A percentile compares a stretch with the other conserved stretches of the same genome.
phyloP scores from a whole-genome alignment of 352 stramenopile species.

The Phytophthora pseudosyringae region DNA sequence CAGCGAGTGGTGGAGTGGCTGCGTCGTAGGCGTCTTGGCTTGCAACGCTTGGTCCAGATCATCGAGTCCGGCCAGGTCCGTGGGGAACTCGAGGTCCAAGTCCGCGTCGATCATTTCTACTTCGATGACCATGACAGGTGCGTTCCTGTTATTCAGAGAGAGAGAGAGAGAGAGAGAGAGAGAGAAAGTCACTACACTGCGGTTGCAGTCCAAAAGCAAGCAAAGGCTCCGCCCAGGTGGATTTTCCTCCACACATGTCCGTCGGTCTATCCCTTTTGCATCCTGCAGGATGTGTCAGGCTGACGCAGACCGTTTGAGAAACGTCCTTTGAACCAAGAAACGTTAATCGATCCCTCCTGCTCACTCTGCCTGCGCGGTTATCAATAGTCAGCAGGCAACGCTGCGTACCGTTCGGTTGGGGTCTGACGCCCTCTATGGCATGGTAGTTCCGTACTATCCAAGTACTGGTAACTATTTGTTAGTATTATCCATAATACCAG shows the following conservation, averaged over 20 bases:
- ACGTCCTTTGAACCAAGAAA: too few relatives aligned
- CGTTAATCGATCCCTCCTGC: too few relatives aligned
- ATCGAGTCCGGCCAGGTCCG: not conserved
- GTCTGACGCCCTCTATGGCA: too few relatives aligned
- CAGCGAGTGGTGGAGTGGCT: not conserved
- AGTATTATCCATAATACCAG: too few relatives aligned
- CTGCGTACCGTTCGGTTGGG: too few relatives aligned
- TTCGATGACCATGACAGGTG: not conserved
- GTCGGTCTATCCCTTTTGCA: not conserved
- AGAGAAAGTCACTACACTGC: not conserved
- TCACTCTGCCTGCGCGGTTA: too few relatives aligned
- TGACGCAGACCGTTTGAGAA: not conserved
- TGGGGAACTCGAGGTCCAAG: not conserved
- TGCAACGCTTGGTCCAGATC: not conserved
- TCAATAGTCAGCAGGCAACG: too few relatives aligned
- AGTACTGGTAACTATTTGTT: too few relatives aligned
- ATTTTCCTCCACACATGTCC: slow-evolving; percentile 1
- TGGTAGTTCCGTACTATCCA: too few relatives aligned
- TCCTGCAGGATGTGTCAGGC: not conserved
- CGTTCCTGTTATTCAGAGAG: not conserved
- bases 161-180: not conserved
- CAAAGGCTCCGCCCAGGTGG: not conserved
- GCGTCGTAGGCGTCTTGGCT: not conserved
- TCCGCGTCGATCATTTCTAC: not conserved
- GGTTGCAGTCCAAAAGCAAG: not conserved